Percentiles rank a stretch among this genome's conserved stretches.
Evolutionary conservation across 176 grass and related monocot genomes (phyloP).

Genomic region (Carex scoparia): DNA sequence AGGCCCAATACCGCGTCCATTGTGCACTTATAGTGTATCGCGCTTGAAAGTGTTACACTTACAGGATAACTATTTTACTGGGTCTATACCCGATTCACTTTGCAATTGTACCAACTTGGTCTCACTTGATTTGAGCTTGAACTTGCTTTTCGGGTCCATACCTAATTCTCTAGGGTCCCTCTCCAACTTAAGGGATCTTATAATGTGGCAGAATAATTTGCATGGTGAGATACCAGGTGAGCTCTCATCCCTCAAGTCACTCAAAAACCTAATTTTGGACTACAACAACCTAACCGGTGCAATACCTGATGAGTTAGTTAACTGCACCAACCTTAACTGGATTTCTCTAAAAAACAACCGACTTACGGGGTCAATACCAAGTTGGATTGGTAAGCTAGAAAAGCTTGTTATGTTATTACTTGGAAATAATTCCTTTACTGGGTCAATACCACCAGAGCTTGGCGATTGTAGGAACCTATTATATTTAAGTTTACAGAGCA

Average conservation of each 20-base stretch:
- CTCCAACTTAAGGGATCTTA: neutral
- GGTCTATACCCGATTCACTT: neutral
- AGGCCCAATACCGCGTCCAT: conserved; percentile 39
- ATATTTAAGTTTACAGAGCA: no score
- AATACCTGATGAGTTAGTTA: conserved; percentile 4
- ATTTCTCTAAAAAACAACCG: no score
- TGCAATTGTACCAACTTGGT: conserved; percentile 18
- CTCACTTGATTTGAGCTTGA: conserved; percentile 37
- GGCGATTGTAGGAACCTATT: no score
- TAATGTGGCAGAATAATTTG: conserved; percentile 31
- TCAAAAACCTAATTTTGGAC: conserved; percentile 19
- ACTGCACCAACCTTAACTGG: conserved; percentile 17
- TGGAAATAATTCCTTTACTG: no score
- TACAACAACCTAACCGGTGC: conserved; percentile 9
- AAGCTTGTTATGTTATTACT: no score
- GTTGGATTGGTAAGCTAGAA: no score
- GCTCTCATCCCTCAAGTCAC: conserved; percentile 16
- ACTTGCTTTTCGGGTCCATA: conserved; percentile 17
- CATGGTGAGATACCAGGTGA: conserved; percentile 15
- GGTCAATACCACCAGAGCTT: no score
- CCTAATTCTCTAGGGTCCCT: conserved; percentile 20
- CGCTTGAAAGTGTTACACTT: conserved; percentile 12
- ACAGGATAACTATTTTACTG: conserved; percentile 23
- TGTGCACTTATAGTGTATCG: conserved; percentile 34
- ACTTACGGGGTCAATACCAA: no score